phyloP scores from a whole-genome alignment of 2,329 filamentous ascomycete species.

The Diatrype stigma region DNA sequence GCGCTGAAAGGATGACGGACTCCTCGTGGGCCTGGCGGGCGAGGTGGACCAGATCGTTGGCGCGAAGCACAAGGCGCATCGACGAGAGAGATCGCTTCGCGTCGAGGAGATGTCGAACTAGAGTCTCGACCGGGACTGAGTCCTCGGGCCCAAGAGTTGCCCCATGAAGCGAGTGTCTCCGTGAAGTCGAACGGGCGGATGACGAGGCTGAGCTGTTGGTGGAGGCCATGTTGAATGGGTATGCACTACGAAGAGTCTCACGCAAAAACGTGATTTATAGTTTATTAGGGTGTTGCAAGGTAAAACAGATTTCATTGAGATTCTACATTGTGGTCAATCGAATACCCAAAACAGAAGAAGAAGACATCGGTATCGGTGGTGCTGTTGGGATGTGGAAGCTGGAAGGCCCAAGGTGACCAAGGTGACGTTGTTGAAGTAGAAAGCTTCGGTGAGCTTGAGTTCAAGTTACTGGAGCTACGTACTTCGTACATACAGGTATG shows the following conservation, averaged over 20 bases:
- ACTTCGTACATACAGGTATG: not conserved
- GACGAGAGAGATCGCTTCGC: slow-evolving; percentile 85
- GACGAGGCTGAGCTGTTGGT: slow-evolving; percentile 20
- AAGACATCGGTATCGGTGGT: not conserved
- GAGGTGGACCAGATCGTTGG: slow-evolving; percentile 77
- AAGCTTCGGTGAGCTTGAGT: not conserved
- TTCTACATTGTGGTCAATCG: not conserved
- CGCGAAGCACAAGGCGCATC: slow-evolving; percentile 76
- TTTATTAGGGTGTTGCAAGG: not conserved
- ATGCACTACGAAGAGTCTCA: slow-evolving; percentile 1
- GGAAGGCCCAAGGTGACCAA: no score
- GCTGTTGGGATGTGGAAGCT: not conserved
- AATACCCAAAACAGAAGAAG: not conserved
- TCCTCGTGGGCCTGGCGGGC: slow-evolving; percentile 76
- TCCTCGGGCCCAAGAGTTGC: slow-evolving; percentile 32
- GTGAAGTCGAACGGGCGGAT: slow-evolving; percentile 14
- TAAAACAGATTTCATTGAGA: not conserved
- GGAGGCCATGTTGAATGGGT: slow-evolving; percentile 20
- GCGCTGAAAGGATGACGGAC: slow-evolving; percentile 66
- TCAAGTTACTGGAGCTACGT: not conserved
- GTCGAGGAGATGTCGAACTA: slow-evolving; percentile 79
- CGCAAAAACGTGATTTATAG: not conserved
- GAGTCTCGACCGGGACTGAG: slow-evolving; percentile 60
- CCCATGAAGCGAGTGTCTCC: slow-evolving; percentile 19
- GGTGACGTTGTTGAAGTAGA: no score